Evolutionary conservation across 2,329 filamentous ascomycete genomes (phyloP), one percentile per base, ranked within the genome.

Genomic region (Penicillium verrucosum): DNA sequence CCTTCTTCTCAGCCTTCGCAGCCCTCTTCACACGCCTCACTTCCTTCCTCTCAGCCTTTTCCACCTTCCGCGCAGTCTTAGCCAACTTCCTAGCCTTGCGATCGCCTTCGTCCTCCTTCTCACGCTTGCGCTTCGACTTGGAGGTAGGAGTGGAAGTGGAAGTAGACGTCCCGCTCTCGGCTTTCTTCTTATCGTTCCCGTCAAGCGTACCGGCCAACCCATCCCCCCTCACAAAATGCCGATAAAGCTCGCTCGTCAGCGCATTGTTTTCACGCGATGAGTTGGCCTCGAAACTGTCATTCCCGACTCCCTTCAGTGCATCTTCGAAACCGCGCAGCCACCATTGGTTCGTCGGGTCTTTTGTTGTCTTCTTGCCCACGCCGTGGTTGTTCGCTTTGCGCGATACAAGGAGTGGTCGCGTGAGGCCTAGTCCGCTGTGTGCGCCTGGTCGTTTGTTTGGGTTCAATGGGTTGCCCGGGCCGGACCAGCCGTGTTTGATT

Each of bases 321-420:
- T 92, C 87, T 75, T 97, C 93, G 65, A 96, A 97, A 11, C 94
- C 94, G 57, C 90, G 88, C 75, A 96, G 82, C 94, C 94, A 99
- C 94, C 94, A 99, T 73, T 96, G 92, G 70, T 97, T 93, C 56
- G 82, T 81, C 32, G 83, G 80, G 29, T 80, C 80, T 55, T 79
- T 74, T 55, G 82, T 82, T 63, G 84, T 84, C 73, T 90, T 91
- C 70, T 89, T 86, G 53, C 93, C 93, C 5, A 97, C 80, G 25
- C 93, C 93, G 51, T 89, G 81, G 83, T 88, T 78, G 73, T 96
- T 89, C 66, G 87, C 82, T 75, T 96, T 96, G 66, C 89, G 88
- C 57, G 89, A 86, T 55, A 96, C 83, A 37, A 96, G 85, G 29
- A 97, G 82, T 5, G 93, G 93, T 65, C 89, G 89, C 27, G 87